Base-by-base conservation (phyloP, 805 yeast genomes). In the Ogataea pini region DNA sequence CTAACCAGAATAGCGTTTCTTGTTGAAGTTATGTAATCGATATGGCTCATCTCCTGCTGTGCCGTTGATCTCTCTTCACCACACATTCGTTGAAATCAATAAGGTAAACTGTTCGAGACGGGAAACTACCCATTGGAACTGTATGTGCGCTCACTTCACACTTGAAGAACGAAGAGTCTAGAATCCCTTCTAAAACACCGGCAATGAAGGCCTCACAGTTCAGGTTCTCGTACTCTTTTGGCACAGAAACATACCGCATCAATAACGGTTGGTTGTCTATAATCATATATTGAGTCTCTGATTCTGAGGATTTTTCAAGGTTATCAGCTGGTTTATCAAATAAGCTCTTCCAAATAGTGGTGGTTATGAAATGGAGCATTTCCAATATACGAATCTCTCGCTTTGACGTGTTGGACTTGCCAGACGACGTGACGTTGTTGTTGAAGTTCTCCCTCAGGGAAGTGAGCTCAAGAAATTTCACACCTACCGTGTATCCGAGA, bases 161-260 rank as follows among this genome's bases (percentile, higher is more conserved):
- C 46, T 77, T 81, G 61, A 88, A 88, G 53, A 82, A 82, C 1
- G 88, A 73, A 4, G 85, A 73, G 58, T 86, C 94, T 49, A 89
- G 69, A 1, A 89, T 82, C 0, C 95, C 96, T 63, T 89, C 96
- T 34, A 89, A 75, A 13, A 89, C 76, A 0, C 96, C 96, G 0
- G 96, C 96, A 1, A 84, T 79, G 61, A 86, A 87, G 0, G 96
- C 91, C 13, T 85, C 83, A 60, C 94, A 86, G 61, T 86, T 87
- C 59, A 89, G 73, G 52, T 82, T 83, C 9, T 86, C 83, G 61
- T 85, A 82, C 54, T 89, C 96, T 56, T 79, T 80, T 2, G 96
- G 96, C 4, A 86, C 83, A 25, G 87, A 80, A 9, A 89, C 80
- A 61, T 75, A 89, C 57, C 78, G 79, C n/a, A 87, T 75, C 33